phyloP scores from a whole-genome alignment of 1,284 basidiomycete genomes.

The Termitomyces sp. region DNA sequence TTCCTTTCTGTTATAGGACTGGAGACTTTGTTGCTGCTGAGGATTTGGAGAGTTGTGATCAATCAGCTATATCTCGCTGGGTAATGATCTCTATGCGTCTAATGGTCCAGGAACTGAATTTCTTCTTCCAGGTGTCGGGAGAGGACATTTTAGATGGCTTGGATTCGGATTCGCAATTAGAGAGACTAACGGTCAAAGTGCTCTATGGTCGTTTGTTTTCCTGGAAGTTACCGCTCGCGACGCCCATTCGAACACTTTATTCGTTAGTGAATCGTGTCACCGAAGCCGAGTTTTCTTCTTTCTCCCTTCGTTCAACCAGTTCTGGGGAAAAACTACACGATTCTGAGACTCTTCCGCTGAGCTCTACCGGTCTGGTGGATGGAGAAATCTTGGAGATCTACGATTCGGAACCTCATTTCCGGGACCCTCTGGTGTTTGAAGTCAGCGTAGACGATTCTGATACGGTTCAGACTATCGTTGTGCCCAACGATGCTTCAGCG shows the following conservation, averaged over 20 bases:
- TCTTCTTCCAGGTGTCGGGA: neutral
- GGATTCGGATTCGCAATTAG: too few species aligned
- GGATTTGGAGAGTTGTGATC: neutral
- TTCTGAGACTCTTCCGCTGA: neutral
- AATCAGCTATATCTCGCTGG: neutral
- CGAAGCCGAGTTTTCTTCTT: neutral
- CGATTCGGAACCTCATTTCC: neutral
- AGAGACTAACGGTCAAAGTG: neutral
- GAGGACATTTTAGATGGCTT: neutral
- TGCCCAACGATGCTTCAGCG: neutral
- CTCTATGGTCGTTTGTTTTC: neutral
- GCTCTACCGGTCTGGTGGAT: neutral
- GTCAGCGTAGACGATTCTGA: neutral
- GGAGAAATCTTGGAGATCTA: neutral
- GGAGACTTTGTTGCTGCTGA: neutral
- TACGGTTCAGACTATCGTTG: neutral
- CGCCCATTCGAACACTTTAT: neutral
- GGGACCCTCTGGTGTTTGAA: neutral
- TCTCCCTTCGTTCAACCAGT: neutral
- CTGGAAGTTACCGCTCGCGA: neutral
- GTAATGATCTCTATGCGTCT: neutral
- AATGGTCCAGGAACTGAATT: too few species aligned
- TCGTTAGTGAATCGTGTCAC: neutral
- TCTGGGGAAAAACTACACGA: neutral
- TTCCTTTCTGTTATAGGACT: neutral